A percentile compares a stretch with the other conserved stretches of the same genome.
These are phyloP conservation scores for Sanghuangporus sanghuang DNA, from an alignment of 1,284 basidiomycete species.

Conservation along the genomic window DNA sequence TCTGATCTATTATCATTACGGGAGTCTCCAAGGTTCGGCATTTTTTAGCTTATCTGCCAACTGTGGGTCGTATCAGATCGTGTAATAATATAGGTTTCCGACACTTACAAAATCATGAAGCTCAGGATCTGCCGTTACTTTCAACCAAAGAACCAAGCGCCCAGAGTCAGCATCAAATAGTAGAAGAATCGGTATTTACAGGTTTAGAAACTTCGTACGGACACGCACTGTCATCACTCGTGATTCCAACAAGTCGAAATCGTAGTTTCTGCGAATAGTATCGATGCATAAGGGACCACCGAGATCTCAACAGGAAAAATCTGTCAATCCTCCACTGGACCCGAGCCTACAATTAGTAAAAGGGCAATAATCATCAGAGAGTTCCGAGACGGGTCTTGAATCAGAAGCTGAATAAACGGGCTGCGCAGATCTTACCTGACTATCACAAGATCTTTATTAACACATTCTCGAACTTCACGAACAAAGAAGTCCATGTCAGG, in stretches of 20 bases:
- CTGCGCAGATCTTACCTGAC: constrained; percentile 46
- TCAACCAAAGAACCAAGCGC: neutral
- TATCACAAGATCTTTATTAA: constrained; percentile 73
- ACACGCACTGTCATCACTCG: constrained; percentile 29
- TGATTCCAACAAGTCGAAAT: constrained; percentile 54
- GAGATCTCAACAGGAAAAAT: constrained; percentile 70
- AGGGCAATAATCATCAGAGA: neutral
- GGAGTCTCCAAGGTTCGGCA: constrained; percentile 27
- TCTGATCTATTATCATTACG: constrained; percentile 38
- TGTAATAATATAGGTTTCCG: neutral
- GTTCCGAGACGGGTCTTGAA: too few relatives aligned
- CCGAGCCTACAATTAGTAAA: constrained; percentile 48
- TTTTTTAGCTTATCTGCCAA: constrained; percentile 38
- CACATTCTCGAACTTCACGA: constrained; percentile 75
- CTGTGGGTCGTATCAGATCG: constrained; percentile 1
- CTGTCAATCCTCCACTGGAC: constrained; percentile 70
- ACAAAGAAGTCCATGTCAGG: constrained; percentile 83
- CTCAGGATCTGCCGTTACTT: constrained; percentile 51
- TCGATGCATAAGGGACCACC: constrained; percentile 62
- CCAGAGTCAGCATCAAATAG: neutral
- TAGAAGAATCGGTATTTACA: constrained; percentile 33
- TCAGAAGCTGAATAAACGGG: neutral
- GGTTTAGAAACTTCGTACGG: constrained; percentile 71
- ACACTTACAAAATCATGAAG: constrained; percentile 43
- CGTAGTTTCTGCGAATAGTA: constrained; percentile 71